These are phyloP conservation scores for Guadua angustifolia DNA, from an alignment of 176 grass and related monocot species.

Conservation along the genomic window DNA sequence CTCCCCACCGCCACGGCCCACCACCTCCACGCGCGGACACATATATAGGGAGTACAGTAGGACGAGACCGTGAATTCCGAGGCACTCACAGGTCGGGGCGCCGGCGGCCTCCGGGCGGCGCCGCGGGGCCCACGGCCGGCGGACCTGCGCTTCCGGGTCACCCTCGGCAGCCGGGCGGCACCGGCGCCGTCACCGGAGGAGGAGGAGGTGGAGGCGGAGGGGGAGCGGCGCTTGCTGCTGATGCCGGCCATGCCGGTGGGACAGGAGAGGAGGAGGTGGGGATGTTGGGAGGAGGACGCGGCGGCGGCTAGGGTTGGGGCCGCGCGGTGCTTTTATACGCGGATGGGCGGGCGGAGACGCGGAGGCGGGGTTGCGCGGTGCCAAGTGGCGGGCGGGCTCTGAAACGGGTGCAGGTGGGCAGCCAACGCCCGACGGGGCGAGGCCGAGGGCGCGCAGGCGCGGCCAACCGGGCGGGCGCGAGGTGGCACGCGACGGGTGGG, in stretches of 20 bases:
- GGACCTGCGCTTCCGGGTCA: slow-evolving; percentile 58
- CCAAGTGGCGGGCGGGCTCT: slow-evolving; percentile 59
- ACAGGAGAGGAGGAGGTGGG: not conserved
- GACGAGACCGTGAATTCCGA: slow-evolving; percentile 59
- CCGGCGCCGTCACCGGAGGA: slow-evolving; percentile 3
- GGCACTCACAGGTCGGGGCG: slow-evolving; percentile 57
- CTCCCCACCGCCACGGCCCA: slow-evolving; percentile 44
- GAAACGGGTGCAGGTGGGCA: slow-evolving; percentile 47
- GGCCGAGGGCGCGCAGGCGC: slow-evolving; percentile 35
- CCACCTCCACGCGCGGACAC: slow-evolving; percentile 5
- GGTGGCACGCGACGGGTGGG: slow-evolving; percentile 61
- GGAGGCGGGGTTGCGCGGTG: slow-evolving; percentile 48
- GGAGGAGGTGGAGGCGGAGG: slow-evolving; percentile 44
- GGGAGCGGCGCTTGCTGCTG: slow-evolving; percentile 46
- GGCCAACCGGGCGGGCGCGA: slow-evolving; percentile 56
- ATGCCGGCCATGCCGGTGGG: slow-evolving; percentile 49
- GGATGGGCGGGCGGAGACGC: slow-evolving; percentile 46
- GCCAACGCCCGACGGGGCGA: slow-evolving; percentile 38
- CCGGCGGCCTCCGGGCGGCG: slow-evolving; percentile 35
- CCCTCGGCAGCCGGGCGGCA: not conserved
- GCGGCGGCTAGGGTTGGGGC: slow-evolving; percentile 61
- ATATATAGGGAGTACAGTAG: not conserved
- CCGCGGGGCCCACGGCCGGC: slow-evolving; percentile 24
- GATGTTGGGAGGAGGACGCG: slow-evolving; percentile 20
- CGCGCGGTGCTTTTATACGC: slow-evolving; percentile 53